phyloP scores from a whole-genome alignment of 495 filamentous ascomycete species.

The Aspergillus saccharolyticus region DNA sequence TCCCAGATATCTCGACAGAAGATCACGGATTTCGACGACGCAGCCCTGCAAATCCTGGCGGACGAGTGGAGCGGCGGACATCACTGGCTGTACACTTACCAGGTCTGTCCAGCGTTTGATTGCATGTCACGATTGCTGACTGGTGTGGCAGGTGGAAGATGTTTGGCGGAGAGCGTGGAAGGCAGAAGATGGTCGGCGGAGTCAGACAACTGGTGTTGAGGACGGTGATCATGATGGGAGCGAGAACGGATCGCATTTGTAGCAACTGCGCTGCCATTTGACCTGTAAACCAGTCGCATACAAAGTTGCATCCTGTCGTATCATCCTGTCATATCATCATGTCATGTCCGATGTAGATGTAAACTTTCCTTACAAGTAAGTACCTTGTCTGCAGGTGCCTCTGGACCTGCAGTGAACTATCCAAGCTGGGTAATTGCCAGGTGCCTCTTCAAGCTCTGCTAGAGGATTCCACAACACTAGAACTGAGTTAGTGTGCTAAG shows the following conservation, averaged over 20 bases:
- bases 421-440: too few relatives aligned
- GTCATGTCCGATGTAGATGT: too few relatives aligned
- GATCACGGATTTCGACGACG: constrained; percentile 11
- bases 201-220: background rate
- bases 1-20: constrained; percentile 4
- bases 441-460: too few relatives aligned
- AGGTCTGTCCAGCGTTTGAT: constrained; percentile 8
- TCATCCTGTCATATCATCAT: too few relatives aligned
- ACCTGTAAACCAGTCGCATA: too few relatives aligned
- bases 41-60: background rate
- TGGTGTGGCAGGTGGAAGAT: constrained; percentile 12
- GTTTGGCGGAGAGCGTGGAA: constrained; percentile 11
- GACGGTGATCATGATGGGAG: background rate
- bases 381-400: too few relatives aligned
- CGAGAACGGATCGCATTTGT: background rate
- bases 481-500: too few relatives aligned
- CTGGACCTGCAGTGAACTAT: too few relatives aligned
- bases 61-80: constrained; percentile 10
- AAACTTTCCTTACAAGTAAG: too few relatives aligned
- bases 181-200: constrained; percentile 11
- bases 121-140: background rate
- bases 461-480: too few relatives aligned
- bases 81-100: constrained; percentile 17
- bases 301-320: too few relatives aligned
- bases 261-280: too few relatives aligned